Evolutionary conservation across 176 grass and related monocot genomes (phyloP), one percentile per base, ranked within the genome.

Genomic region (Zea luxurians): DNA sequence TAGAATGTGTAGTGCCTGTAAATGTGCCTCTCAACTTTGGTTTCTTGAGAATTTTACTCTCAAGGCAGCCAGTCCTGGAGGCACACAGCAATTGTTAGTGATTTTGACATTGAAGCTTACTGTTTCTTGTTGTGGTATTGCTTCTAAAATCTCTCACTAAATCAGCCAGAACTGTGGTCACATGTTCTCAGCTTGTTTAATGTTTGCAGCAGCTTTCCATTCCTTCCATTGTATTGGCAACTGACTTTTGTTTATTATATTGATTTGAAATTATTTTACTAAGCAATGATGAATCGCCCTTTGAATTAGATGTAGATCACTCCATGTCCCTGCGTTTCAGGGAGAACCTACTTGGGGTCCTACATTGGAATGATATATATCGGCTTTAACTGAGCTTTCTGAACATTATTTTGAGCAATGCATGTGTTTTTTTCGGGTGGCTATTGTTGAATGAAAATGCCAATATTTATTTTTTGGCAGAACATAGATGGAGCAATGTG

Each of bases 31-130:
- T 80, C 89, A 87, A 89, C 89, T 89, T 89, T 87, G 84, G 86
- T 79, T 83, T 88, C 85, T 89, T 89, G 92, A 91, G 86, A 85
- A 64, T 76, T 60, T 61, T 58, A 76, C 75, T 83, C 86, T 91
- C 86, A 91, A 78, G 58, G 46, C 57, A 89, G 89, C 83, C 86
- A 91, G 92, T 94, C 92, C 89, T 91, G 74, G 81, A 89, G 89
- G 86, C 89, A 73, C 20, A 89, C 1, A 91, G 64, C 3, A 8
- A 89, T 57, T 12, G 13, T 0, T 74, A 65, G 79, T 83, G 92
- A 36, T 78, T 81, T 89, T 90, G 88, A 94, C 89, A 89, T 94
- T 86, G 92, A 59, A 85, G 86, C 34, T 70, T 46, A 37, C 64
- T 61, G 2, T 27, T 27, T 71, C 38, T 35, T 62, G n/a, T 41